Base-by-base conservation (phyloP, 2,329 filamentous ascomycete species). In the Paraphoma chrysanthemicola region DNA sequence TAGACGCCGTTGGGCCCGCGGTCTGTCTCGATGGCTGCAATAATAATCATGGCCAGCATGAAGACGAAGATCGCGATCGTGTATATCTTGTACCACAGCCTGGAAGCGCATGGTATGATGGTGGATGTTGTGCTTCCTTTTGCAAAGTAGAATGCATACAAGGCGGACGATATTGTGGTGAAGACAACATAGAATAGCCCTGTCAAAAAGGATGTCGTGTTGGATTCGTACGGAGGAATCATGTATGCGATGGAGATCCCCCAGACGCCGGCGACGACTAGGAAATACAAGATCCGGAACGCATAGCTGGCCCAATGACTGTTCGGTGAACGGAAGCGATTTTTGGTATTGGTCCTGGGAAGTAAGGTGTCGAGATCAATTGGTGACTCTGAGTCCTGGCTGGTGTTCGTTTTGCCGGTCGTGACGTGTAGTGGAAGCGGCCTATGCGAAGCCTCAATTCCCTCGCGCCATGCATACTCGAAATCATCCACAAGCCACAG, bases 401-500 rank as follows among this genome's bases (percentile, higher is more conserved):
- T 16, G 39, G 10, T n/a, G 4, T 16, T 42, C 11, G n/a, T 16
- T 16, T 42, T 42, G 11, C 12, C n/a, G 10, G 8, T 11, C 39
- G 16, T 11, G 11, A 14, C 47, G 43, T n/a, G 17, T 8, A 11
- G 30, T 23, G 30, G 23, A 17, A 28, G 5, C 10, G 14, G 42
- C 7, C n/a, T 18, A n/a, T 18, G 14, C 14, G 33, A 33, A 16
- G 44, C 2, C 2, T 36, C 33, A 36, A 36, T 36, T 3, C 33
- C 33, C 10, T 42, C 39, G 16, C 39, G 11, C 5, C 6, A 18
- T 36, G 14, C 12, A 52, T 61, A 66, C 9, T 49, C 38, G 30
- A 54, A 59, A 36, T 66, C 60, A 7, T 67, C 60, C 3, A 57
- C 51, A 7, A 66, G 48, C 64, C 62, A 67, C 2, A 33, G 41